A percentile compares a stretch with the other conserved stretches of the same genome.
Evolutionary conservation across 495 filamentous ascomycete genomes (phyloP).

Genomic region (Trichoderma virens): DNA sequence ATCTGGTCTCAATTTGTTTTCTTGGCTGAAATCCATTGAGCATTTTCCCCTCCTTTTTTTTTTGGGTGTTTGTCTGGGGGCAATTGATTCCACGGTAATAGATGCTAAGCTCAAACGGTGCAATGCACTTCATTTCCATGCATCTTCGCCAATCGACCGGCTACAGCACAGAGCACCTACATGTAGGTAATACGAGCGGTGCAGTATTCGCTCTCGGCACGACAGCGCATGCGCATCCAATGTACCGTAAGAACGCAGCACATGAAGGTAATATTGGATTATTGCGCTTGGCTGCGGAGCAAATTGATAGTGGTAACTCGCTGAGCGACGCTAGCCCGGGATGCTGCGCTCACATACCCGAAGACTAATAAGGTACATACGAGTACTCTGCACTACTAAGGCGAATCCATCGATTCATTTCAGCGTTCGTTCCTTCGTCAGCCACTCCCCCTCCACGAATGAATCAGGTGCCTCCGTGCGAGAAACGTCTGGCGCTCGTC

Average conservation of each 20-base stretch:
- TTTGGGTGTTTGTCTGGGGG: too few relatives aligned
- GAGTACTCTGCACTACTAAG: neutral
- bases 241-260: too few relatives aligned
- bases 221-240: too few relatives aligned
- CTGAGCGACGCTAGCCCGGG: neutral
- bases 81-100: neutral
- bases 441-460: neutral
- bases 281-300: neutral
- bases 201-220: neutral
- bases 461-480: conserved; percentile 8
- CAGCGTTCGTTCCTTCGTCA: neutral
- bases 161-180: neutral
- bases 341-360: neutral
- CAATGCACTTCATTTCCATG: neutral
- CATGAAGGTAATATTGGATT: neutral
- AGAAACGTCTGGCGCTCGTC: neutral
- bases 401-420: neutral
- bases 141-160: neutral
- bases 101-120: too few relatives aligned
- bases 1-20: neutral
- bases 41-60: too few relatives aligned
- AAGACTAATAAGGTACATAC: too few relatives aligned
- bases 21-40: neutral
- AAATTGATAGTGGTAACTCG: neutral
- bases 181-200: too few relatives aligned